Base-by-base conservation (phyloP, 805 yeast species). In the Yarrowia porcina region DNA sequence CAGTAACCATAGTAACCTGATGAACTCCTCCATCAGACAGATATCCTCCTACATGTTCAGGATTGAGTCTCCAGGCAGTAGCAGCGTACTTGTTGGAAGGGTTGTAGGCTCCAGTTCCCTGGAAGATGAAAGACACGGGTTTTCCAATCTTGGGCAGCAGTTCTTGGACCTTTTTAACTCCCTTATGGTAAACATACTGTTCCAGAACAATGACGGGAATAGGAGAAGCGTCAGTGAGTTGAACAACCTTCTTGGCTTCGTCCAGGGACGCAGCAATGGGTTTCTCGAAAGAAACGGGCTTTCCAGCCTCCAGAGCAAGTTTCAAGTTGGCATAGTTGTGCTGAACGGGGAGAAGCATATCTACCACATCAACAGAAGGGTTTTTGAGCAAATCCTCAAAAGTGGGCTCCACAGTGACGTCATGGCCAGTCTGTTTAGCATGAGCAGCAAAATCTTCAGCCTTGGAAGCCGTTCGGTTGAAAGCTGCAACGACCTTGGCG, bases 21-120 rank as follows among this genome's bases (percentile, higher is more conserved):
- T 93, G 98, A 23, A 93, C 98, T 72, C 97, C 98, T 70, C 97
- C 97, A 71, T 93, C 98, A 64, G 93, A 86, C 69, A 93, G 78
- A 75, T 80, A 92, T 0, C 97, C 97, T 62, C 98, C 98, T 67
- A 91, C 82, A 72, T 93, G 97, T 74, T 90, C 86, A 32, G 98
- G 97, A 52, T 86, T 80, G 72, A 82, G 83, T 80, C 97, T 87
- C 98, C 98, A 93, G 15, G 85, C 63, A 1, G 97, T 92, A 50
- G 73, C 72, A 66, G 79, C 75, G 72, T 83, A 83, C 69, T 79
- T 80, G 72, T 77, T 77, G 64, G 72, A 67, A n/a, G 72, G 74
- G 66, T 79, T 36, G 74, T 76, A 83, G 20, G 86, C 79, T 9
- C 84, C 85, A n/a, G 85, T 81, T 38, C 71, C 69, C 66, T 73